phyloP scores from a whole-genome alignment of 1,139 yeast genomes.

The Blastobotrys raffinosifermentans region DNA sequence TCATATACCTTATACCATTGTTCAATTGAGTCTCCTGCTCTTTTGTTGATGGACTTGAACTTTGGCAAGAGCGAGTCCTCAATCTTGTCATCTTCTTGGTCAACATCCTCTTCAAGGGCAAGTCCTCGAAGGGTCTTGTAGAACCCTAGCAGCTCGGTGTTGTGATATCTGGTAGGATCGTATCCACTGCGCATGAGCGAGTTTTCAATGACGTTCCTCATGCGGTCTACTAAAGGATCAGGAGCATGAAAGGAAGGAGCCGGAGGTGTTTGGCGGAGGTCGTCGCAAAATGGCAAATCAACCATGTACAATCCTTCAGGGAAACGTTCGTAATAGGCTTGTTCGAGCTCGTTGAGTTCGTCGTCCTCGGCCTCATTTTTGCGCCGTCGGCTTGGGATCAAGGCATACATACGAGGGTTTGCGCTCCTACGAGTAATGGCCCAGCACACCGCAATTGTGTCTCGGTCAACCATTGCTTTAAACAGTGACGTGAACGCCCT shows the following conservation, averaged over 20 bases:
- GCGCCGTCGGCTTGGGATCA: slow-evolving; percentile 43
- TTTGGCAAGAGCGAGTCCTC: slow-evolving; percentile 32
- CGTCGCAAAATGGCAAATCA: slow-evolving; percentile 37
- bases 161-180: slow-evolving; percentile 53
- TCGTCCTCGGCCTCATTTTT: slow-evolving; percentile 8
- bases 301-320: slow-evolving; percentile 35
- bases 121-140: slow-evolving; percentile 60
- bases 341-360: slow-evolving; percentile 5
- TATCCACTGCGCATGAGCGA: slow-evolving; percentile 45
- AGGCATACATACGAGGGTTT: slow-evolving; percentile 52
- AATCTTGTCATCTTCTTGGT: slow-evolving; percentile 32
- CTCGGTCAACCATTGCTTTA: slow-evolving; percentile 44
- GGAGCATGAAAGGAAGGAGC: slow-evolving; percentile 21
- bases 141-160: slow-evolving; percentile 65
- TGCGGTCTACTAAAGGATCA: slow-evolving; percentile 31
- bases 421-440: slow-evolving; percentile 55
- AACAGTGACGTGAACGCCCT: slow-evolving; percentile 64
- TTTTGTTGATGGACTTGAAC: slow-evolving; percentile 29
- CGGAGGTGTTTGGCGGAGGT: slow-evolving; percentile 30
- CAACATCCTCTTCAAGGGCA: slow-evolving; percentile 51
- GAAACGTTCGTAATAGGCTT: background rate
- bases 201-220: slow-evolving; percentile 38
- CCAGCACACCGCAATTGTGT: slow-evolving; percentile 63
- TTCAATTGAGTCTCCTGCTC: slow-evolving; percentile 18
- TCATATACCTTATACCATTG: slow-evolving; percentile 2